A percentile compares a stretch with the other conserved stretches of the same genome.
phyloP scores from a whole-genome alignment of 1,284 basidiomycete genomes.

The Flammula alnicola region DNA sequence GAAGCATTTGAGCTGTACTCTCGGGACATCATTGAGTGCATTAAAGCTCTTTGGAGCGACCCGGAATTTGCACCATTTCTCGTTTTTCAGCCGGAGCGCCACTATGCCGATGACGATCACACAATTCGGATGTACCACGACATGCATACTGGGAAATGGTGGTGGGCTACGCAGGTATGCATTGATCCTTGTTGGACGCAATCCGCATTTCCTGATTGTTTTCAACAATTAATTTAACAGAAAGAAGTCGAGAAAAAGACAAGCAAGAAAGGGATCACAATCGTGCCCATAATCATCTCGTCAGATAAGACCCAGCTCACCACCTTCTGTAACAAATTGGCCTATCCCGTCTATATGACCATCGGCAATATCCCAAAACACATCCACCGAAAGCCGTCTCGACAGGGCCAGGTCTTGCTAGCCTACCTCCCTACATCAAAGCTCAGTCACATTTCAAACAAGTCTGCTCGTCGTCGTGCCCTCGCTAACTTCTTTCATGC shows the following conservation, averaged over 20 bases:
- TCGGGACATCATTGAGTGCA: slow-evolving; percentile 12
- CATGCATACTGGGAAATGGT: slow-evolving; percentile 21
- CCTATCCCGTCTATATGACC: slow-evolving; percentile 47
- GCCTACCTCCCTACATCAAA: slow-evolving; percentile 42
- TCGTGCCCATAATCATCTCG: slow-evolving; percentile 45
- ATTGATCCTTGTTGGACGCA: background rate
- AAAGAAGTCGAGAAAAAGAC: slow-evolving; percentile 24
- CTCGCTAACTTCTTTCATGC: slow-evolving; percentile 41
- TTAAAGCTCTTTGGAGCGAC: slow-evolving; percentile 8
- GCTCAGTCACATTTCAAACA: slow-evolving; percentile 35
- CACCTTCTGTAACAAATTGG: slow-evolving; percentile 40
- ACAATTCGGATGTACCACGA: slow-evolving; percentile 16
- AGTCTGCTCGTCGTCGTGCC: slow-evolving; percentile 27
- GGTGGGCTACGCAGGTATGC: slow-evolving; percentile 20
- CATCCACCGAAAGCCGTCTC: slow-evolving; percentile 39
- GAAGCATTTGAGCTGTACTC: slow-evolving; percentile 10
- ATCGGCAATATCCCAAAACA: slow-evolving; percentile 50
- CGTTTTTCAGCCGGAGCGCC: slow-evolving; percentile 10
- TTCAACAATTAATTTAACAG: too few relatives aligned
- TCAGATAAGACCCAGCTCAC: slow-evolving; percentile 44
- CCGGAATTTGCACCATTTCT: slow-evolving; percentile 6
- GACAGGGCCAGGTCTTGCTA: slow-evolving; percentile 39
- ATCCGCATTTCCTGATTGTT: slow-evolving; percentile 27
- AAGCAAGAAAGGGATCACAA: too few relatives aligned
- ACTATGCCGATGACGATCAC: slow-evolving; percentile 10